phyloP scores from a whole-genome alignment of 805 yeast species.

The Metschnikowia gruessii region DNA sequence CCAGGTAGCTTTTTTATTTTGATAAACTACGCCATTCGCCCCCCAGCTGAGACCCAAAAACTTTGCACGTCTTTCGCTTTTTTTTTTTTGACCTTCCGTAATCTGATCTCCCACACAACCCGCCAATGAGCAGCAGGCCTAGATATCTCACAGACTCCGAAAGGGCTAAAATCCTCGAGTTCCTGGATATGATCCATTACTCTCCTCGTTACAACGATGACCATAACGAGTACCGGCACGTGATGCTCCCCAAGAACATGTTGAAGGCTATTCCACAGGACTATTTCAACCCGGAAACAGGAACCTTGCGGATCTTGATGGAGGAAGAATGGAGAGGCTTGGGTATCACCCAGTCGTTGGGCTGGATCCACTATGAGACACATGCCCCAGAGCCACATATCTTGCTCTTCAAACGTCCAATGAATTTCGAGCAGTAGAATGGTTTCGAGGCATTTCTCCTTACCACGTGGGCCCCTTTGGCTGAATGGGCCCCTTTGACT shows the following conservation, averaged over 20 bases:
- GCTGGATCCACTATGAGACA: constrained; percentile 97
- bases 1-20: background rate
- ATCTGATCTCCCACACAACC: constrained; percentile 7
- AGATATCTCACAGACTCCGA: constrained; percentile 81
- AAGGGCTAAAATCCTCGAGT: constrained; percentile 81
- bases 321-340: constrained; percentile 99
- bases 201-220: constrained; percentile 94
- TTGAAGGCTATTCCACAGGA: constrained; percentile 90
- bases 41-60: background rate
- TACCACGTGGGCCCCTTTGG: background rate
- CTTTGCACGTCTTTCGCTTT: background rate
- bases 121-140: constrained; percentile 45
- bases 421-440: constrained; percentile 46
- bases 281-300: constrained; percentile 89
- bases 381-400: constrained; percentile 99
- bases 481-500: background rate
- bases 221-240: constrained; percentile 90
- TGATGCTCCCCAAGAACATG: constrained; percentile 95
- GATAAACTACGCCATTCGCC: too few species aligned
- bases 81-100: background rate
- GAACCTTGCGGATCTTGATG: constrained; percentile 81
- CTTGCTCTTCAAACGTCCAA: constrained; percentile 69
- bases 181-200: constrained; percentile 91
- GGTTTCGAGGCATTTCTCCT: background rate
- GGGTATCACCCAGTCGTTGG: constrained; percentile 95